A percentile compares a stretch with the other conserved stretches of the same genome.
Conservation (phyloP, 345 rosid genomes). For the Hevea brasiliensis region DNA sequence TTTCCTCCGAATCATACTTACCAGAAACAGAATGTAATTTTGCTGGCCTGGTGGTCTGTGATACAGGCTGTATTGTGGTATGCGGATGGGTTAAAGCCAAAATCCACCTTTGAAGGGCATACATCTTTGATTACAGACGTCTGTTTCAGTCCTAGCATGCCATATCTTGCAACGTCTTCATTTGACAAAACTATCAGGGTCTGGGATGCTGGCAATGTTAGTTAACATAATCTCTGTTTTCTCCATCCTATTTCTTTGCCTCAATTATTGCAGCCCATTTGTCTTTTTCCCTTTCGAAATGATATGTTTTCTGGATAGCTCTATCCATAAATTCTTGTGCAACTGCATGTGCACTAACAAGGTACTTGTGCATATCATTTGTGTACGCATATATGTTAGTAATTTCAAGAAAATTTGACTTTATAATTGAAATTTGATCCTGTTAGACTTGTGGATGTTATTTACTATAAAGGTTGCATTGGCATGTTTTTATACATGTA, state of each 20-base stretch:
- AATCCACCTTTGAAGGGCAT: slow-evolving; percentile 79
- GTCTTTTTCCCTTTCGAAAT: neutral
- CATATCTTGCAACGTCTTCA: slow-evolving; percentile 90
- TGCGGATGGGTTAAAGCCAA: slow-evolving; percentile 64
- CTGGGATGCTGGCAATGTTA: slow-evolving; percentile 94
- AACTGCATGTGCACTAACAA: too few relatives aligned
- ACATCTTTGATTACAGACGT: slow-evolving; percentile 72
- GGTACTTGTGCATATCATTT: too few relatives aligned
- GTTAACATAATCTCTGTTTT: slow-evolving; percentile 24
- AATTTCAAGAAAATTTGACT: too few relatives aligned
- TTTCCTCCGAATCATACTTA: neutral
- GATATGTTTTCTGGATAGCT: too few relatives aligned
- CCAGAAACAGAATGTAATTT: neutral
- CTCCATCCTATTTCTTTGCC: neutral
- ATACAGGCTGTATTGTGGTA: slow-evolving; percentile 81
- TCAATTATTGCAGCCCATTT: neutral
- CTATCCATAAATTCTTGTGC: too few relatives aligned
- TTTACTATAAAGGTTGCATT: too few relatives aligned
- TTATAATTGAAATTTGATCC: too few relatives aligned
- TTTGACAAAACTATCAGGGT: slow-evolving; percentile 93
- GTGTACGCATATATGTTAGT: too few relatives aligned
- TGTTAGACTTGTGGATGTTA: too few relatives aligned
- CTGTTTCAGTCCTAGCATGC: slow-evolving; percentile 83
- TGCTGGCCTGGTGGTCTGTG: slow-evolving; percentile 1
- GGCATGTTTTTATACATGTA: too few relatives aligned